Percentiles rank a stretch among this genome's conserved stretches.
phyloP scores from a whole-genome alignment of 1,284 basidiomycete genomes.

The Heterobasidion parviporum region DNA sequence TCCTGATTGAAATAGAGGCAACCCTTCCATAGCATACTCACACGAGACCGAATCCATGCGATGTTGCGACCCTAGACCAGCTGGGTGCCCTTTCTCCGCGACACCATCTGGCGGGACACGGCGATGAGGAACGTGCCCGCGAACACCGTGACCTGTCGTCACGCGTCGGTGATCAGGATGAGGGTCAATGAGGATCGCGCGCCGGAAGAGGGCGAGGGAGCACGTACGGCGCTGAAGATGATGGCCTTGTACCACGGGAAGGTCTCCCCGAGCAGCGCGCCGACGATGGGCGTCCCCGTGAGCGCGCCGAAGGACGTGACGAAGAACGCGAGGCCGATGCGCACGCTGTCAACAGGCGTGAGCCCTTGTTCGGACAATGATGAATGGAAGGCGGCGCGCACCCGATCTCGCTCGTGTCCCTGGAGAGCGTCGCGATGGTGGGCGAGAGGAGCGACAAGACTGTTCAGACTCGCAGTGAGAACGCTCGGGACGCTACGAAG shows the following conservation, averaged over 20 bases:
- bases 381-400: not conserved
- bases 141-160: not conserved
- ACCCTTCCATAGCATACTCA: too few relatives aligned
- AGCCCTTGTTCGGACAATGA: not conserved
- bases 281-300: slow-evolving; percentile 1
- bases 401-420: slow-evolving; percentile 3
- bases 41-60: too few relatives aligned
- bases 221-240: slow-evolving; percentile 4
- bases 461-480: not conserved
- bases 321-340: slow-evolving; percentile 2
- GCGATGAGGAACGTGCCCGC: not conserved
- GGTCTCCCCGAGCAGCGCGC: not conserved
- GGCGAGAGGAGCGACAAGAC: slow-evolving; percentile 2
- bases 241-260: slow-evolving; percentile 3
- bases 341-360: not conserved
- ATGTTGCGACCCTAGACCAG: not conserved
- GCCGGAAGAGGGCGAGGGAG: not conserved
- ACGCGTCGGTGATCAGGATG: not conserved
- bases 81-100: slow-evolving; percentile 1
- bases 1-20: too few relatives aligned
- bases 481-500: not conserved
- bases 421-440: slow-evolving; percentile 3
- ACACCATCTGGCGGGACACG: not conserved
- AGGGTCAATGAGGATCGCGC: not conserved
- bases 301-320: not conserved